Percentiles rank a stretch among this genome's conserved stretches.
phyloP scores from a whole-genome alignment of 2,329 filamentous ascomycete species.

The Penicillium expansum region DNA sequence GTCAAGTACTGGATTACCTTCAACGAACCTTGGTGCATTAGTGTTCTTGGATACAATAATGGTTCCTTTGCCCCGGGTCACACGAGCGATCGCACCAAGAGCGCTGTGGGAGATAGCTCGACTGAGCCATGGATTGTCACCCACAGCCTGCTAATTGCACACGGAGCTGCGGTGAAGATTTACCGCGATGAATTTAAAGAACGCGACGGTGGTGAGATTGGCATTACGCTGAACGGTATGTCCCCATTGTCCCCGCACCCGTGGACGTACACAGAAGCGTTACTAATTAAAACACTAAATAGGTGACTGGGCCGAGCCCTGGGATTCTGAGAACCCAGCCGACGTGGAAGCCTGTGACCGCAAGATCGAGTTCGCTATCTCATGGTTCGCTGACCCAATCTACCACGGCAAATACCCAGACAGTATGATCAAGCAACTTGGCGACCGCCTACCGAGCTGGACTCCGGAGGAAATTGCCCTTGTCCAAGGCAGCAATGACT shows the following conservation, averaged over 20 bases:
- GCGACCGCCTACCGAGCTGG: conserved; percentile 71
- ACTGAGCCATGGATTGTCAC: conserved; percentile 80
- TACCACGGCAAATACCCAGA: conserved; percentile 82
- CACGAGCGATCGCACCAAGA: conserved; percentile 71
- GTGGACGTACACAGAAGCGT: neutral
- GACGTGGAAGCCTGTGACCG: conserved; percentile 75
- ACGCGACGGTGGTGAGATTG: conserved; percentile 71
- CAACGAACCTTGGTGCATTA: conserved; percentile 85
- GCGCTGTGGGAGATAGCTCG: conserved; percentile 66
- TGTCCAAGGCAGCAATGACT: conserved; percentile 85
- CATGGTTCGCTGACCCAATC: conserved; percentile 84
- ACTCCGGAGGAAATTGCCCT: conserved; percentile 68
- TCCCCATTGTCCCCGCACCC: neutral
- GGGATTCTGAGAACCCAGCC: conserved; percentile 70
- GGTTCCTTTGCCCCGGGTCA: conserved; percentile 80
- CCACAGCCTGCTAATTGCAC: conserved; percentile 75
- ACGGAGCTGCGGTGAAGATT: conserved; percentile 74
- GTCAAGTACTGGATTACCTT: conserved; percentile 89
- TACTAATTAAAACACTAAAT: neutral
- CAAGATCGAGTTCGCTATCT: conserved; percentile 83
- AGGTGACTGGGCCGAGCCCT: conserved; percentile 78
- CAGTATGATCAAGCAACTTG: conserved; percentile 78
- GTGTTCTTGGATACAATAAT: conserved; percentile 74
- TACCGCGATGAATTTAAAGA: conserved; percentile 81
- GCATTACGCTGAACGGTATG: conserved; percentile 78